Evolutionary conservation across 257 asterid species (phyloP).

Genomic region (Apocynum venetum): DNA sequence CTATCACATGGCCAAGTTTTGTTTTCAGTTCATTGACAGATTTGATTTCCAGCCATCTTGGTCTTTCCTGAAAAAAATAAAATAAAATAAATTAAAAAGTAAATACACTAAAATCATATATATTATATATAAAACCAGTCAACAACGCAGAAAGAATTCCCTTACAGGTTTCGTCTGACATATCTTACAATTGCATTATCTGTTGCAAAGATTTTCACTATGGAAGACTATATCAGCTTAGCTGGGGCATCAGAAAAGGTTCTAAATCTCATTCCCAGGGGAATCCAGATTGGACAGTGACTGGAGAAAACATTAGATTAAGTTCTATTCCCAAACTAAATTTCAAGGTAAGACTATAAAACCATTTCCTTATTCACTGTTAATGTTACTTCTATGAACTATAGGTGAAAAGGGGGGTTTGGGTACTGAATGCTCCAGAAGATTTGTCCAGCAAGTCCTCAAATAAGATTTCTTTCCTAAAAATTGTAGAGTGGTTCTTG

Average conservation of each 20-base stretch:
- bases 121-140: not conserved
- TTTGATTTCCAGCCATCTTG: slow-evolving; percentile 80
- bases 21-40: slow-evolving; percentile 80
- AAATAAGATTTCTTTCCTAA: too few species aligned
- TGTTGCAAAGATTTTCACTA: not conserved
- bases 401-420: too few species aligned
- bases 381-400: too few species aligned
- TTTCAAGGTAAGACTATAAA: not conserved
- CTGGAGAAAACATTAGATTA: not conserved
- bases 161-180: not conserved
- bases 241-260: not conserved
- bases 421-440: too few species aligned
- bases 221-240: not conserved
- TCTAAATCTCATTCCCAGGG: not conserved
- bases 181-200: not conserved
- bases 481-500: too few species aligned
- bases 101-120: not conserved
- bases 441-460: too few species aligned
- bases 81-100: not conserved
- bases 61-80: slow-evolving; percentile 58
- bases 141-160: not conserved
- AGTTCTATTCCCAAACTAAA: not conserved
- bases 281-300: not conserved
- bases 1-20: slow-evolving; percentile 85
- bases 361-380: not conserved